Conservation (phyloP, 257 asterid species). For the Solanum virginianum region DNA sequence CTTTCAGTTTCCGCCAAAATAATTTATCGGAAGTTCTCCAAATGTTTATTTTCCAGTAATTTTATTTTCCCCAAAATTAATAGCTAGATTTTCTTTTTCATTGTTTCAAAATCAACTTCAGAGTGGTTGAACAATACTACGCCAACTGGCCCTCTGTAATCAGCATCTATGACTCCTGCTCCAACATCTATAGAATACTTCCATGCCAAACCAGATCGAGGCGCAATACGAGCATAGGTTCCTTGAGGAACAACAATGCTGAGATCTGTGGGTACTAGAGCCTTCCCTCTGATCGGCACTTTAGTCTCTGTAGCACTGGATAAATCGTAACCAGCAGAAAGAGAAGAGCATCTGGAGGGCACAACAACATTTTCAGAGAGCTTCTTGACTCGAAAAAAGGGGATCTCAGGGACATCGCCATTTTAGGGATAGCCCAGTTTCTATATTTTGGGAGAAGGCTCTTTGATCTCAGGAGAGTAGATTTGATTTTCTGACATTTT, state of each 20-base stretch:
- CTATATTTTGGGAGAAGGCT: not conserved
- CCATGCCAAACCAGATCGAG: constrained; percentile 81
- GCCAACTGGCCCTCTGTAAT: constrained; percentile 42
- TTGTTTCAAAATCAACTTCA: constrained; percentile 19
- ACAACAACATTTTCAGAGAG: constrained; percentile 29
- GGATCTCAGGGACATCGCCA: not conserved
- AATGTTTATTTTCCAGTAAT: no score
- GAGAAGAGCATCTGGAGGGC: constrained; percentile 15
- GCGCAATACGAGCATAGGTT: constrained; percentile 82
- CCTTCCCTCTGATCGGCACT: constrained; percentile 77
- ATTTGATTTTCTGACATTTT: not conserved
- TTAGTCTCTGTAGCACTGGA: constrained; percentile 51
- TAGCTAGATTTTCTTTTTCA: no score
- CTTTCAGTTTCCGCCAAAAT: no score
- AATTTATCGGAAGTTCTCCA: no score
- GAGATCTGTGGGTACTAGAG: constrained; percentile 70
- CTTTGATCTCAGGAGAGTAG: not conserved
- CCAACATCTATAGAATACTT: constrained; percentile 83
- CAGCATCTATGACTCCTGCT: constrained; percentile 92
- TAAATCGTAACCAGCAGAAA: constrained; percentile 37
- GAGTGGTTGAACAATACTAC: constrained; percentile 34
- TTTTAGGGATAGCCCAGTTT: not conserved
- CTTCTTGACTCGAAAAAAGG: constrained; percentile 23
- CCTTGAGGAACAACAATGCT: constrained; percentile 70
- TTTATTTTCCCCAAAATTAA: no score